phyloP scores from a whole-genome alignment of 2,329 filamentous ascomycete genomes.

The Lojkania enalia region DNA sequence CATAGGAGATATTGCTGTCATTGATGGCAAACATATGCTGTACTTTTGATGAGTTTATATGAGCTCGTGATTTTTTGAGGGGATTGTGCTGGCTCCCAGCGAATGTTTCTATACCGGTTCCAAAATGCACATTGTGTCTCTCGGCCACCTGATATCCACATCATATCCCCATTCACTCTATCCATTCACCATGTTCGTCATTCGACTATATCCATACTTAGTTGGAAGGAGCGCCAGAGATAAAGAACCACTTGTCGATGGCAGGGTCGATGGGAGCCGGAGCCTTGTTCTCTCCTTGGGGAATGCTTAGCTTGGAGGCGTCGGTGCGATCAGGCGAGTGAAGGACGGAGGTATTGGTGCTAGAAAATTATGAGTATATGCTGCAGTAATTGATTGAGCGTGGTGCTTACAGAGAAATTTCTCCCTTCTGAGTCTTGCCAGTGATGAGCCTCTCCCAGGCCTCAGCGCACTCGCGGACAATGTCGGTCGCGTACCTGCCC shows the following conservation, averaged over 20 bases:
- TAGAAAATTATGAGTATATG: conserved; percentile 46
- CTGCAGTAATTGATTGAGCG: conserved; percentile 23
- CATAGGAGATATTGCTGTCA: too few species aligned
- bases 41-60: too few species aligned
- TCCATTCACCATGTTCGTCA: background rate
- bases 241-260: conserved; percentile 99
- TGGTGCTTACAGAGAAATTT: conserved; percentile 75
- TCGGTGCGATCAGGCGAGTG: conserved; percentile 74
- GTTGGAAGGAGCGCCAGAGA: conserved; percentile 81
- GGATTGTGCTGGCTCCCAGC: background rate
- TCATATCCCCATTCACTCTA: too few species aligned
- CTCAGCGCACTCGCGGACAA: conserved; percentile 93
- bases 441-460: conserved; percentile 96
- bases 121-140: too few species aligned
- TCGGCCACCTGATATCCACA: too few species aligned
- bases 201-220: too few species aligned
- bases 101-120: too few species aligned
- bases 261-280: conserved; percentile 90
- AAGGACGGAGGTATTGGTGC: conserved; percentile 77
- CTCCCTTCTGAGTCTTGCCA: conserved; percentile 79
- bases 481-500: conserved; percentile 83
- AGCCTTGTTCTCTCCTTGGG: conserved; percentile 74
- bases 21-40: too few species aligned
- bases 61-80: too few species aligned
- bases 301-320: conserved; percentile 73